Percentiles rank a stretch among this genome's conserved stretches.
These are phyloP conservation scores for Sclerotinia sclerotiorum DNA, from an alignment of 2,329 filamentous ascomycete genomes.

Conservation along the genomic window DNA sequence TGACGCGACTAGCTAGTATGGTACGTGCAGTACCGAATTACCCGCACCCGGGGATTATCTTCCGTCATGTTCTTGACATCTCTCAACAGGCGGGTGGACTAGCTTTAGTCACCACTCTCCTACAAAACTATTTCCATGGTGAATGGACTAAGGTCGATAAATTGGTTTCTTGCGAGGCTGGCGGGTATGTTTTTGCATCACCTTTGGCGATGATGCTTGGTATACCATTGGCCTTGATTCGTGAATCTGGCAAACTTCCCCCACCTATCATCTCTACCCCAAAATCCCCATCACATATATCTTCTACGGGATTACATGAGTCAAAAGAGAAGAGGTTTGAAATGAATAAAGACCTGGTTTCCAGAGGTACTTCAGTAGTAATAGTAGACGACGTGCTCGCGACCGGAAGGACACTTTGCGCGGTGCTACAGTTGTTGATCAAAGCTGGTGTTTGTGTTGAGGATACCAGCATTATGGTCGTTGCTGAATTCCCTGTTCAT, in stretches of 20 bases:
- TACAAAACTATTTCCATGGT: slow-evolving; percentile 48
- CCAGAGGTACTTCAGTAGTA: slow-evolving; percentile 30
- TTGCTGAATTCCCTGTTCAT: slow-evolving; percentile 33
- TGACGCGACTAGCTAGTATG: slow-evolving; percentile 51
- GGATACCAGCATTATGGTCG: slow-evolving; percentile 30
- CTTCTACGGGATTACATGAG: slow-evolving; percentile 42
- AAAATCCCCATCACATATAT: slow-evolving; percentile 55
- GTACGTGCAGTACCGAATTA: slow-evolving; percentile 51
- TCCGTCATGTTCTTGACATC: slow-evolving; percentile 52
- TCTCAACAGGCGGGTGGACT: slow-evolving; percentile 37
- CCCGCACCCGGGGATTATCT: slow-evolving; percentile 52
- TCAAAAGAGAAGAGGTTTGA: slow-evolving; percentile 47
- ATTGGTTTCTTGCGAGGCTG: slow-evolving; percentile 56
- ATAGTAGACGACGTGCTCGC: slow-evolving; percentile 35
- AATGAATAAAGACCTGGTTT: slow-evolving; percentile 48
- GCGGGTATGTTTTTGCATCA: slow-evolving; percentile 57
- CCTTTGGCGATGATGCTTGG: slow-evolving; percentile 47
- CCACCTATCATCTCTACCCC: slow-evolving; percentile 52
- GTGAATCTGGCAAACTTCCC: slow-evolving; percentile 58
- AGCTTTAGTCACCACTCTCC: slow-evolving; percentile 50
- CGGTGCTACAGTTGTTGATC: slow-evolving; percentile 31
- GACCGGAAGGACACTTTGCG: slow-evolving; percentile 33
- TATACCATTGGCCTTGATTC: slow-evolving; percentile 51
- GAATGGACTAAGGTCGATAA: slow-evolving; percentile 49
- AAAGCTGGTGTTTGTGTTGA: slow-evolving; percentile 28